Evolutionary conservation across 2,329 filamentous ascomycete genomes (phyloP), one percentile per base, ranked within the genome.

Genomic region (Fusarium metavorans): DNA sequence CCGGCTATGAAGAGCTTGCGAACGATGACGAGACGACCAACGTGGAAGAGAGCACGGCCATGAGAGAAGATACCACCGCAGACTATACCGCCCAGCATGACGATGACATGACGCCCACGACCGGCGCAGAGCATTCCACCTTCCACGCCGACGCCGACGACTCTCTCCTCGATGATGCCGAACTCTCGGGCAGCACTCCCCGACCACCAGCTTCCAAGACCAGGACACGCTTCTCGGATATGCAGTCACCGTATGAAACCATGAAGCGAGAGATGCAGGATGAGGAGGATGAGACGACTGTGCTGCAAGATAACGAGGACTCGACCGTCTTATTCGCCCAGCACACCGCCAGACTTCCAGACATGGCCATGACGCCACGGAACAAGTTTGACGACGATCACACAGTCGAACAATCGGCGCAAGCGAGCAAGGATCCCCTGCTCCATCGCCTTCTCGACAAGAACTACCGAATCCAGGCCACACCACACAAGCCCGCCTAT

Each of bases 381-480:
- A 82, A 92, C 84, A 81, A 91, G 5, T 71, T 75, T 5, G 78
- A 78, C 4, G 71, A 79, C 10, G 66, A 80, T 41, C 72, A 74
- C 35, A 81, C 74, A 62, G 71, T 80, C 71, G 80, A 87, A 23
- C 80, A 82, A 57, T 83, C 82, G 9, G 75, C 71, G 6, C 81
- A 82, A 61, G 77, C 79, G 25, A 78, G 86, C 78, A 90, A 91
- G 70, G 95, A 98, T 80, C 94, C 94, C 4, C 87, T 98, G 10
- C 88, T 99, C 45, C 96, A 98, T 82, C 94, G 93, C 68, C 88
- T 98, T n/a, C 90, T 97, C 6, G 95, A 98, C 86, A 98, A 97
- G 84, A 98, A 94, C 67, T 99, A 97, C 85, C 94, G 96, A 35
- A 88, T 99, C 27, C 94, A 97, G 83, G 95, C 96, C 7, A 99